Conservation (phyloP, 1,284 basidiomycete genomes). For the Malassezia nana region DNA sequence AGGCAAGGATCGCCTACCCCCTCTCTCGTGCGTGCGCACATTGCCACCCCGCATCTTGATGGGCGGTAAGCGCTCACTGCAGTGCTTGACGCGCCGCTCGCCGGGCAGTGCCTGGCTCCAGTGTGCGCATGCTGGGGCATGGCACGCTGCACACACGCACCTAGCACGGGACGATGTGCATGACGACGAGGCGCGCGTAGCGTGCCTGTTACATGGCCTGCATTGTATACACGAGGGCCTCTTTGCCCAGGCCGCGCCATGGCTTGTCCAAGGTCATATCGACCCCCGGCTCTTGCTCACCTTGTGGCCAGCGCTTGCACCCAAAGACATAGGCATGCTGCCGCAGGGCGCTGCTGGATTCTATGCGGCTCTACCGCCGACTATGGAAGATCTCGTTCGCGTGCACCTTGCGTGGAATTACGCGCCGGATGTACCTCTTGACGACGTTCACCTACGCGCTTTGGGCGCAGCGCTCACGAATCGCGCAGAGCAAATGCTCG, state of each 20-base stretch:
- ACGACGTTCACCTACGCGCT: conserved; percentile 10
- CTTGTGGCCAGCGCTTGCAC: not conserved
- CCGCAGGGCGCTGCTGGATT: not conserved
- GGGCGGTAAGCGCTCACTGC: not conserved
- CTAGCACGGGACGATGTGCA: not conserved
- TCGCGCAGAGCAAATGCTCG: conserved; percentile 25
- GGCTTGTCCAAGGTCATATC: conserved; percentile 16
- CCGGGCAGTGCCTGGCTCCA: not conserved
- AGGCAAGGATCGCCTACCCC: not conserved
- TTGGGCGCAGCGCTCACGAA: conserved; percentile 15
- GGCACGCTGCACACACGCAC: not conserved
- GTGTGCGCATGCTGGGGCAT: not conserved
- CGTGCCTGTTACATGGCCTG: conserved; percentile 15
- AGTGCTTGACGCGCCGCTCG: not conserved
- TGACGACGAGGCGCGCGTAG: not conserved
- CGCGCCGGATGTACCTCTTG: conserved; percentile 20
- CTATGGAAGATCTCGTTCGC: conserved; percentile 15
- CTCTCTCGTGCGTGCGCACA: not conserved
- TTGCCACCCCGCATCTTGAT: not conserved
- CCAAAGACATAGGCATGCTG: not conserved
- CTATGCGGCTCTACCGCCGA: not conserved
- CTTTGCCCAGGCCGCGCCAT: conserved; percentile 19
- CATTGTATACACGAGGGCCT: conserved; percentile 20
- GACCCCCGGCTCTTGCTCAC: conserved; percentile 25
- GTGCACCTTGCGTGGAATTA: conserved; percentile 25